Evolutionary conservation across 2,329 filamentous ascomycete genomes (phyloP), one percentile per base, ranked within the genome.

Genomic region (Rhinocladiella similis): DNA sequence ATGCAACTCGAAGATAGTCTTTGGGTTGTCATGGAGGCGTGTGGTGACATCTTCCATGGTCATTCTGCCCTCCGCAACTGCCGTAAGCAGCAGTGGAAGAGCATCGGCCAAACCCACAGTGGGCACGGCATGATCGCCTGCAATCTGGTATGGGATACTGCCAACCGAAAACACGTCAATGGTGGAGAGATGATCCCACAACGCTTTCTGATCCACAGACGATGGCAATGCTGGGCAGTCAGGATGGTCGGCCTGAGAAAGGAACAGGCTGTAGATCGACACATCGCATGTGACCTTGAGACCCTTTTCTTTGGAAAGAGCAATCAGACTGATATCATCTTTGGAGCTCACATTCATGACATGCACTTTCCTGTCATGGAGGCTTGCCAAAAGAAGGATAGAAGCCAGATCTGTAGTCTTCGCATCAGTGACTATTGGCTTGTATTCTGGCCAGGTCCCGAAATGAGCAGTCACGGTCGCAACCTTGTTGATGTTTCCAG

Each of bases 401-500:
- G 89, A 91, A n/a, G 89, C 89, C 57, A 92, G 80, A 67, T 92
- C 89, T 1, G 87, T 90, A 54, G 86, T 84, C 77, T 90, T 90
- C 50, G 89, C 89, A 72, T 92, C 89, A 0, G 89, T 92, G 66
- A 92, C 79, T 66, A 92, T 89, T 48, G 89, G 88, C 77, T 92
- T 92, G 77, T 84, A 86, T 3, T 79, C 77, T 35, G 89, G 89
- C 89, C 89, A 92, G 20, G 85, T 81, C 59, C 86, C 86, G 67
- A 92, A 92, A 76, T 92, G 89, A 58, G 86, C 83, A 51, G 87
- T 90, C 60, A 91, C 87, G 9, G 88, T 85, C 18, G 89, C 87
- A 45, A 91, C 89, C 77, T 90, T 90, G 80, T 85, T 91, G 71
- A 92, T 91, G 72, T 91, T 92, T 65, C 88, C 88, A 57, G 87